Evolutionary conservation across 495 filamentous ascomycete species (phyloP).

Genomic region (Hypoxylon fuscum): DNA sequence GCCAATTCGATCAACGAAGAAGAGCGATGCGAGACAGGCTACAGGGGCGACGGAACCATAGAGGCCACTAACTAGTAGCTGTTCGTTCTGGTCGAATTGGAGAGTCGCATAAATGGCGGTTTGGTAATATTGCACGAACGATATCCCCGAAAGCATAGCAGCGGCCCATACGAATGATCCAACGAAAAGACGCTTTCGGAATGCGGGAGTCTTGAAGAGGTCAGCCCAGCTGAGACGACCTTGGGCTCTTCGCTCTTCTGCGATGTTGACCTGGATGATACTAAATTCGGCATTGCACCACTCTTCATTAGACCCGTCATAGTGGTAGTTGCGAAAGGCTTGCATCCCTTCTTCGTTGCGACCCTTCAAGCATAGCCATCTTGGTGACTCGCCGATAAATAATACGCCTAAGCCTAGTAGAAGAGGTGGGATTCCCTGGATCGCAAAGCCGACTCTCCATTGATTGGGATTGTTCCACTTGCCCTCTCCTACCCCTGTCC

Average conservation of each 20-base stretch:
- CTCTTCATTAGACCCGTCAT: constrained; percentile 55
- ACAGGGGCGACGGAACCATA: constrained; percentile 61
- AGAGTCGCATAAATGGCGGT: constrained; percentile 60
- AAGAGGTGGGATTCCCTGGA: constrained; percentile 61
- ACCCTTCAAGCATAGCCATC: constrained; percentile 65
- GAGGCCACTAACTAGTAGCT: constrained; percentile 63
- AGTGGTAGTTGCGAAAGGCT: constrained; percentile 55
- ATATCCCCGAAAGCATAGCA: constrained; percentile 62
- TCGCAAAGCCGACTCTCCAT: constrained; percentile 66
- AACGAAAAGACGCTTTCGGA: constrained; percentile 59
- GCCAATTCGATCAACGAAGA: constrained; percentile 62
- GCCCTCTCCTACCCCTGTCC: constrained; percentile 53
- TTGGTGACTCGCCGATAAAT: constrained; percentile 64
- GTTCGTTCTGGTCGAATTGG: constrained; percentile 53
- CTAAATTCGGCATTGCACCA: constrained; percentile 57
- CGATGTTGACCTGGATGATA: constrained; percentile 56
- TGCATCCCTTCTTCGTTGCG: constrained; percentile 53
- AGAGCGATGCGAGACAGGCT: constrained; percentile 61
- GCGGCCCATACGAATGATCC: constrained; percentile 64
- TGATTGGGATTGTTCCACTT: constrained; percentile 48
- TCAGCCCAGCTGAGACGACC: constrained; percentile 54
- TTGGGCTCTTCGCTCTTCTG: constrained; percentile 47
- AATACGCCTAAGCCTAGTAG: constrained; percentile 58
- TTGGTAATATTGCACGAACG: constrained; percentile 63
- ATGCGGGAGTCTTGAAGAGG: constrained; percentile 55